Percentiles rank a stretch among this genome's conserved stretches.
phyloP scores from a whole-genome alignment of 768 basidiomycete species.

The Tricholoma furcatifolium region DNA sequence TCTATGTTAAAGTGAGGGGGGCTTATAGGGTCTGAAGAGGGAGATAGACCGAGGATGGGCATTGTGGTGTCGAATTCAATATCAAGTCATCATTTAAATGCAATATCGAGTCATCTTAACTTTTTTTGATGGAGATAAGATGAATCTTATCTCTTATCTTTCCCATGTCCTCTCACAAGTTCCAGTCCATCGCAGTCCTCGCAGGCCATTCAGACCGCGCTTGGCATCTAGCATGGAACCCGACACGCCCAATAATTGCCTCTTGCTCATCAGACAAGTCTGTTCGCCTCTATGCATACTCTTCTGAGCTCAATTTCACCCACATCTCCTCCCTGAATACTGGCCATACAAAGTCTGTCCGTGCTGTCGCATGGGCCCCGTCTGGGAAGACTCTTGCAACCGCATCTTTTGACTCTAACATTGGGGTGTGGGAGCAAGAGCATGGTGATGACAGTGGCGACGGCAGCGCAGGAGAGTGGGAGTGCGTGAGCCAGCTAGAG shows the following conservation, averaged over 20 bases:
- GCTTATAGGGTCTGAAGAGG: constrained; percentile 38
- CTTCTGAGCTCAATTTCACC: constrained; percentile 39
- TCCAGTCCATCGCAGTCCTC: constrained; percentile 28
- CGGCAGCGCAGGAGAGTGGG: constrained; percentile 64
- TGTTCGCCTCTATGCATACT: constrained; percentile 80
- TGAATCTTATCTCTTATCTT: constrained; percentile 3
- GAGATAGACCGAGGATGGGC: constrained; percentile 63
- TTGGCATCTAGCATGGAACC: constrained; percentile 92
- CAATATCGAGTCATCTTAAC: constrained; percentile 3
- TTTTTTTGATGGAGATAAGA: constrained; percentile 4
- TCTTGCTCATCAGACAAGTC: constrained; percentile 96
- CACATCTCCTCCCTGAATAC: constrained; percentile 71
- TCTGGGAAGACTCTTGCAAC: constrained; percentile 85
- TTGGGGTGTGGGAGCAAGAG: constrained; percentile 87
- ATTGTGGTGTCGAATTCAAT: constrained; percentile 29
- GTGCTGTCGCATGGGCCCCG: constrained; percentile 86
- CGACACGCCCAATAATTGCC: constrained; percentile 73
- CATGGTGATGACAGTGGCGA: constrained; percentile 36
- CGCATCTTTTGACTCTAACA: constrained; percentile 90
- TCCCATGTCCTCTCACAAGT: background rate
- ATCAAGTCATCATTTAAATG: background rate
- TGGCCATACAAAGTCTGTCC: constrained; percentile 85
- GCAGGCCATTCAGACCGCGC: constrained; percentile 81
- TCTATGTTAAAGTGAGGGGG: constrained; percentile 87
- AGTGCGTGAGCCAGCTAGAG: constrained; percentile 82